Base-by-base conservation (phyloP, 179 eudicot species). In the Carnegiea gigantea region DNA sequence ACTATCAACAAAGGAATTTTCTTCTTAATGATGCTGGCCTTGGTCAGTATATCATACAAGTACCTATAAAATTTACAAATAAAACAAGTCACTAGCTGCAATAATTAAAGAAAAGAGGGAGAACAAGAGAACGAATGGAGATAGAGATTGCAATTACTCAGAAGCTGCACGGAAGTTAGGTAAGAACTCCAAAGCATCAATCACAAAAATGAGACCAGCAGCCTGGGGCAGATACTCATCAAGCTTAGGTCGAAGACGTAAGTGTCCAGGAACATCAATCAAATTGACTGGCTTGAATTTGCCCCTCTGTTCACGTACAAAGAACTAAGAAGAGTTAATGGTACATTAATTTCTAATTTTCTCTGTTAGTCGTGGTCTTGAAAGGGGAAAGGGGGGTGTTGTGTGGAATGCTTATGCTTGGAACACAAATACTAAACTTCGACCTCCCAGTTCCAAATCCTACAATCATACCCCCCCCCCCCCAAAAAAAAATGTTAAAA, bases 191-290 rank as follows among this genome's bases (percentile, higher is more conserved):
- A 94, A 86, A 76, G 99, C 91, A 89, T 96, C 99, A 82, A 96
- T 97, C 40, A 94, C 93, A 18, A 93, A 96, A 62, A 93, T 90
- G 76, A 94, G 76, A 71, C 92, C 96, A 54, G 97, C 97, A 76
- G 97, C 96, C 87, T 90, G 93, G 83, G 94, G 95, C 88, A 94
- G 86, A 87, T 87, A 94, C 54, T 92, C 99, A 83, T 96, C 99
- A 75, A 96, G 90, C 88, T 94, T 93, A 76, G 95, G 89, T 23
- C 91, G 91, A 77, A 96, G 95, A 81, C 96, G 96, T 23, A 97
- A 92, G 85, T 96, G 98, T 51, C 99, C 99, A 80, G 98, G 98
- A 85, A 96, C 95, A 85, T 96, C 98, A 82, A 96, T 93, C 79
- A 96, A 24, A 81, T 92, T 95, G 77, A 94, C 92, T 36, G 97